These are phyloP conservation scores for Fusarium sp. DNA, from an alignment of 2,329 filamentous ascomycete genomes.

Conservation along the genomic window DNA sequence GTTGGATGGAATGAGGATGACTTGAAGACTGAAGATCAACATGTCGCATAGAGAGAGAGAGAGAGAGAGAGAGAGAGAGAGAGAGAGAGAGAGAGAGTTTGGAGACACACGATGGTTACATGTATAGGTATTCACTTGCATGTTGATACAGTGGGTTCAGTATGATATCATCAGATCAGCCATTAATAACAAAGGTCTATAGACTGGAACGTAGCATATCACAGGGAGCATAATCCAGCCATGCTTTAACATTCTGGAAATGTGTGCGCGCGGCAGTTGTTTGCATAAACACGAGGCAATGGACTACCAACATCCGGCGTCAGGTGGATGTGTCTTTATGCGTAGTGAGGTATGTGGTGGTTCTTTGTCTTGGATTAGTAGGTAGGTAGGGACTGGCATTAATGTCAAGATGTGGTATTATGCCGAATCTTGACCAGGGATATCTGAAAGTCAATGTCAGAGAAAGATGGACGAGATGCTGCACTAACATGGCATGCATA, in stretches of 20 bases:
- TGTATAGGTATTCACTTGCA: background rate
- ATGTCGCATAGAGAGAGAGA: background rate
- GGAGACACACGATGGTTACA: background rate
- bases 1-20: background rate
- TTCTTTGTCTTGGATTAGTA: conserved; percentile 11
- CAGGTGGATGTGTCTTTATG: conserved; percentile 33
- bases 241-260: background rate
- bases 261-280: background rate
- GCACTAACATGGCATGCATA: conserved; percentile 1
- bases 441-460: background rate
- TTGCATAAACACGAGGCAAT: conserved; percentile 21
- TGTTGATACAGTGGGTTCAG: background rate
- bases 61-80: background rate
- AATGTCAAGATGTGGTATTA: conserved; percentile 2
- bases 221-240: background rate
- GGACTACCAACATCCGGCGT: conserved; percentile 12
- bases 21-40: background rate
- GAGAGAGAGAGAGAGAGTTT: background rate
- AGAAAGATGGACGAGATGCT: conserved; percentile 3
- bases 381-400: conserved; percentile 7
- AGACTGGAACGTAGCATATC: background rate
- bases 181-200: background rate
- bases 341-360: conserved; percentile 11
- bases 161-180: background rate
- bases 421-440: background rate